These are phyloP conservation scores for Tillandsia leiboldiana DNA, from an alignment of 176 grass and related monocot species.

Conservation along the genomic window DNA sequence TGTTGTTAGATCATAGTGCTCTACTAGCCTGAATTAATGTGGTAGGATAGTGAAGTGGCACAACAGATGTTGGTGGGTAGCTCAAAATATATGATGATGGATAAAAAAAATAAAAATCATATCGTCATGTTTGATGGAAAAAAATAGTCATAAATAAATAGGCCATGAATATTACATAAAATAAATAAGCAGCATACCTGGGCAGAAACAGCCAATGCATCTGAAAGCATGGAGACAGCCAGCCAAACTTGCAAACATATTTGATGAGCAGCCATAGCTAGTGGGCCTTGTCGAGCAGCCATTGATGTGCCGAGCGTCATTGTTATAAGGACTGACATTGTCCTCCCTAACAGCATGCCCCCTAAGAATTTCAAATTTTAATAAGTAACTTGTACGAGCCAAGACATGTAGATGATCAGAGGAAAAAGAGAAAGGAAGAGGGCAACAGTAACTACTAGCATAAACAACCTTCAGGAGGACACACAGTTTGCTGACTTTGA, in stretches of 20 bases:
- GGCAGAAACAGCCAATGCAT: conserved; percentile 53
- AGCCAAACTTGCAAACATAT: conserved; percentile 98
- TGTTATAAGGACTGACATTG: conserved; percentile 76
- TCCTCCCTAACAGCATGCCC: conserved; percentile 77
- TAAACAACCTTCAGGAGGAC: neutral
- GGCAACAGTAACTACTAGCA: neutral
- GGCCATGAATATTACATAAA: neutral
- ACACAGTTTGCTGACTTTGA: neutral
- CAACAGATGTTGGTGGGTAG: no score
- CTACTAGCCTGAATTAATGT: no score
- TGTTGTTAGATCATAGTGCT: no score
- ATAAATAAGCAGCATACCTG: conserved; percentile 40
- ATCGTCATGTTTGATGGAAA: neutral
- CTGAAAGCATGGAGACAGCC: conserved; percentile 59
- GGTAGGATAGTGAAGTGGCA: no score
- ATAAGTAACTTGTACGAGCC: conserved; percentile 12
- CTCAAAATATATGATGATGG: no score
- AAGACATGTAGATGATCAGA: neutral
- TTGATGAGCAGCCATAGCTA: conserved; percentile 94
- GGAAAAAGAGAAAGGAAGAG: conserved; percentile 11
- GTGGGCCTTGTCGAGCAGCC: conserved; percentile 86
- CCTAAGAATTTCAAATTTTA: conserved; percentile 36
- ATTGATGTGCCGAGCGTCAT: conserved; percentile 95
- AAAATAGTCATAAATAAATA: neutral
- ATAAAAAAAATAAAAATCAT: no score